Evolutionary conservation across 805 yeast genomes (phyloP).

Genomic region (Trichomonascus vanleenenianus): DNA sequence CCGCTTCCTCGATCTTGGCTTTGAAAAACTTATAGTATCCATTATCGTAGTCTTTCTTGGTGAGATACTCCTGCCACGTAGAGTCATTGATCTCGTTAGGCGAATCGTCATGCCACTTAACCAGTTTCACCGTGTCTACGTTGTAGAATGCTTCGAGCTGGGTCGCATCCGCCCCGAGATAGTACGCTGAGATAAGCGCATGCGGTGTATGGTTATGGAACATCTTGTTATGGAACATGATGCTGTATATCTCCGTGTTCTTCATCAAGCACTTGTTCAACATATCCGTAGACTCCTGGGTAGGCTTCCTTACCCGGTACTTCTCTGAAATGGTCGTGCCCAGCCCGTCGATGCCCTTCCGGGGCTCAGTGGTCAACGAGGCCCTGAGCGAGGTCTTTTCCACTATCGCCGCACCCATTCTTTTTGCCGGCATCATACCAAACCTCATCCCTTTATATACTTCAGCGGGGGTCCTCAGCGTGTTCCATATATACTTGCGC

Average conservation of each 20-base stretch:
- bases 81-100: slow-evolving; percentile 31
- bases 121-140: slow-evolving; percentile 11
- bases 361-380: too few species aligned
- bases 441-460: too few species aligned
- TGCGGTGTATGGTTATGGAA: slow-evolving; percentile 28
- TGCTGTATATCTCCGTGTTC: slow-evolving; percentile 24
- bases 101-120: slow-evolving; percentile 32
- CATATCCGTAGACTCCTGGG: slow-evolving; percentile 15
- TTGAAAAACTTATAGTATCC: slow-evolving; percentile 32
- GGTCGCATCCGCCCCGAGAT: slow-evolving; percentile 29
- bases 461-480: too few species aligned
- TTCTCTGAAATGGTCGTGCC: slow-evolving; percentile 8
- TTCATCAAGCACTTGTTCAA: slow-evolving; percentile 25
- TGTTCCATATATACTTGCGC: too few species aligned
- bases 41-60: slow-evolving; percentile 25
- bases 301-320: slow-evolving; percentile 8
- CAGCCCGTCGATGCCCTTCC: slow-evolving; percentile 14
- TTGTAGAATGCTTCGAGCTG: slow-evolving; percentile 26
- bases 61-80: slow-evolving; percentile 26
- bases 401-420: too few species aligned
- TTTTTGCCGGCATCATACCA: too few species aligned
- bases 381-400: too few species aligned
- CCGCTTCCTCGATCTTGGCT: slow-evolving; percentile 23
- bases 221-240: slow-evolving; percentile 20
- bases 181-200: slow-evolving; percentile 28